phyloP scores from a whole-genome alignment of 1,139 yeast species.

The Magnusiomyces sp. region DNA sequence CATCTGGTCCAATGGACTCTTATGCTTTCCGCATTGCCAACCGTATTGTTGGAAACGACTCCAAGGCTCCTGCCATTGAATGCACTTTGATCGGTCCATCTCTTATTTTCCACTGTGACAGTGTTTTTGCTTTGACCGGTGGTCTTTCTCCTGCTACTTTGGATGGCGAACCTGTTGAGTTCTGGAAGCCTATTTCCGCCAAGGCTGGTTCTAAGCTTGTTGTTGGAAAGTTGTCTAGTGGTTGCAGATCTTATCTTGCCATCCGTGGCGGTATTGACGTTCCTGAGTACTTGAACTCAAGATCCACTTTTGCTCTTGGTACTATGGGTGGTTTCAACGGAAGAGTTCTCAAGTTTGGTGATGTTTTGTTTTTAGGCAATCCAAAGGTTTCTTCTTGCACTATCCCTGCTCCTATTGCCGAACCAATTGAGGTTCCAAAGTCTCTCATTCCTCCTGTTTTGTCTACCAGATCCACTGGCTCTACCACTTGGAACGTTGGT shows the following conservation, averaged over 20 bases:
- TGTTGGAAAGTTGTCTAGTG: slow-evolving; percentile 72
- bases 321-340: slow-evolving; percentile 94
- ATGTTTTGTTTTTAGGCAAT: slow-evolving; percentile 77
- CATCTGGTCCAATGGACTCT: slow-evolving; percentile 97
- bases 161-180: slow-evolving; percentile 49
- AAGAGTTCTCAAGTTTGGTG: slow-evolving; percentile 83
- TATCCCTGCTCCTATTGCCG: slow-evolving; percentile 61
- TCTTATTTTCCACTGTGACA: slow-evolving; percentile 69
- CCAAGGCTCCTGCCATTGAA: slow-evolving; percentile 80
- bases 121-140: slow-evolving; percentile 77
- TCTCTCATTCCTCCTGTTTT: slow-evolving; percentile 50
- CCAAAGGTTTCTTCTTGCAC: slow-evolving; percentile 60
- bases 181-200: slow-evolving; percentile 64
- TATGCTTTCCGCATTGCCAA: slow-evolving; percentile 85
- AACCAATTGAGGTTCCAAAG: slow-evolving; percentile 50
- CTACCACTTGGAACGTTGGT: slow-evolving; percentile 73
- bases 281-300: slow-evolving; percentile 88
- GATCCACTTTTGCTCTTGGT: slow-evolving; percentile 93
- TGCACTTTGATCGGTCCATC: slow-evolving; percentile 83
- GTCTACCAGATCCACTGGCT: slow-evolving; percentile 19
- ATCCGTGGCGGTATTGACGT: slow-evolving; percentile 92
- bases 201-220: slow-evolving; percentile 66
- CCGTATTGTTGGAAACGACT: slow-evolving; percentile 78
- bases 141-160: slow-evolving; percentile 62
- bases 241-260: slow-evolving; percentile 86